Evolutionary conservation across 768 basidiomycete genomes (phyloP).

Genomic region (Agaricus subrufescens): DNA sequence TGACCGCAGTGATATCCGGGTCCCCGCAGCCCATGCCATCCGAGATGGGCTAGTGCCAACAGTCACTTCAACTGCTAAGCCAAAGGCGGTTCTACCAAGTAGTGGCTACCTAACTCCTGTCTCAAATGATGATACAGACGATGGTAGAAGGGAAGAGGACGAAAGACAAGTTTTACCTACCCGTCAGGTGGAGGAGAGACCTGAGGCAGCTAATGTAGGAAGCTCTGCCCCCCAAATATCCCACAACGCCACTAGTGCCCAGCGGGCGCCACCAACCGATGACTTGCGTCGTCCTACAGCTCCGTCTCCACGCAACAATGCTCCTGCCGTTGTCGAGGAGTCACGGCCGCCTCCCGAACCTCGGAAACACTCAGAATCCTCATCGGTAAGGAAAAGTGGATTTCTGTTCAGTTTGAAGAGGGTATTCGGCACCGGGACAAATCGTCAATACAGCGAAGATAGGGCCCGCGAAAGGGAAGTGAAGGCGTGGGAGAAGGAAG

Average conservation of each 20-base stretch:
- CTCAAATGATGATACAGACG: conserved; percentile 11
- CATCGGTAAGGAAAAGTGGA: conserved; percentile 17
- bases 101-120: conserved; percentile 10
- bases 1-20: not conserved
- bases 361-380: not conserved
- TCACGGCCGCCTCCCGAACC: conserved; percentile 1
- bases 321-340: not conserved
- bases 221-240: too few relatives aligned
- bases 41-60: conserved; percentile 2
- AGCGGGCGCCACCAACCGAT: not conserved
- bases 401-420: conserved; percentile 45
- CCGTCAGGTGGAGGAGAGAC: not conserved
- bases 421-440: conserved; percentile 28
- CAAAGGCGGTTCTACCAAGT: not conserved
- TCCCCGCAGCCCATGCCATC: conserved; percentile 8
- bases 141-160: conserved; percentile 4
- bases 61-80: not conserved
- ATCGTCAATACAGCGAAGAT: not conserved
- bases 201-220: not conserved
- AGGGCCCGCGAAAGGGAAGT: conserved; percentile 6
- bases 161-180: not conserved
- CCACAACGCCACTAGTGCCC: not conserved
- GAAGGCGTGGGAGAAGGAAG: not conserved
- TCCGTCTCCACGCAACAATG: not conserved
- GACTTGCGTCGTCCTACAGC: not conserved